Evolutionary conservation across 805 yeast genomes (phyloP), one percentile per base, ranked within the genome.

Genomic region (Wickerhamiella lipophila): DNA sequence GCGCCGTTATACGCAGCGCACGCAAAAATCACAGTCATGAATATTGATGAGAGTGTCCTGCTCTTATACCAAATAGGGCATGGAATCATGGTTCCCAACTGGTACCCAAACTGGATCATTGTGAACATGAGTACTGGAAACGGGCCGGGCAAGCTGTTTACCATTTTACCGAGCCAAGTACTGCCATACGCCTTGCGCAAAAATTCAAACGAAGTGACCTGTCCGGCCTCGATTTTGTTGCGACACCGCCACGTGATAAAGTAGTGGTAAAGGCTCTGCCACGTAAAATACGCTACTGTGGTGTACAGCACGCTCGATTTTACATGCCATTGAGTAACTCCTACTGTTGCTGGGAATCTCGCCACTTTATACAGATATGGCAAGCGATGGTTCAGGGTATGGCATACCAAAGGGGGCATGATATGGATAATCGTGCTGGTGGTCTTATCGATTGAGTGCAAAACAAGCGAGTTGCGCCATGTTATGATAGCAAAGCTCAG

Each of bases 1-100:
- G 97, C 98, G 25, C 98, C 98, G 56, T 92, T 88, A 62, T 81
- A 86, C 38, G 87, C 72, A 1, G 97, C 94, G 62, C 77, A 73
- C 42, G 79, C 63, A 56, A 88, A 87, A n/a, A 89, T 84, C 46
- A 74, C 71, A 1, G 76, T 65, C 54, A 89, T 72, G 59, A 87
- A 88, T 0, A 71, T 55, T 0, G 80, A 76, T 22, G 92, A 84
- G 1, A 83, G 75, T 40, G 67, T 65, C 58, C 81, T 79, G 61
- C 79, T 75, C 40, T 73, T 70, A 65, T 84, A 84, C 82, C 95
- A 84, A n/a, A 92, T 61, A 0, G 96, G 95, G 59, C 95, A 85
- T 4, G 86, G 72, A 43, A 79, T 66, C 97, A 89, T 89, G 11
- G 97, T 84, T 7, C 76, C 64, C 43, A 89, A 64, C 61, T 92